A percentile compares a stretch with the other conserved stretches of the same genome.
Conservation (phyloP, 2,329 filamentous ascomycete species). For the Claviceps digitariae region DNA sequence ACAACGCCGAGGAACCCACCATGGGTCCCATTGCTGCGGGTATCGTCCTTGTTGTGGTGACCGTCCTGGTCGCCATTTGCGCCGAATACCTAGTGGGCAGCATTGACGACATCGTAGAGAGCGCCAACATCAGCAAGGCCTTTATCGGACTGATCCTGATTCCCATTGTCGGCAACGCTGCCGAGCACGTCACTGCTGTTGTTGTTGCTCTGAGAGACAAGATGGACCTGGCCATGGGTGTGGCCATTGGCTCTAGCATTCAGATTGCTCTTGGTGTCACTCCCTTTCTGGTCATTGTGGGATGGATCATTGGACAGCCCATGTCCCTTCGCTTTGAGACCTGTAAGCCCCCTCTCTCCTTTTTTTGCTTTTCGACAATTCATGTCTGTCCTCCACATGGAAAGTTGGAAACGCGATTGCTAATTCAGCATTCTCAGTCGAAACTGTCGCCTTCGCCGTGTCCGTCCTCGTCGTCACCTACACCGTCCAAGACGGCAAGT, state of each 20-base stretch:
- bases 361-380: no score
- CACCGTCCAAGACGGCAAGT: slow-evolving; percentile 68
- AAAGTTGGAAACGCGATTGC: no score
- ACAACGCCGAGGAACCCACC: slow-evolving; percentile 31
- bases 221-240: slow-evolving; percentile 61
- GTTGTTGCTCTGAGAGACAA: slow-evolving; percentile 68
- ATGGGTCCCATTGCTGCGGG: slow-evolving; percentile 51
- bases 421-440: slow-evolving; percentile 28
- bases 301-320: slow-evolving; percentile 58
- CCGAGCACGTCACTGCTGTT: slow-evolving; percentile 70
- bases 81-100: slow-evolving; percentile 67
- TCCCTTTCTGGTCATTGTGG: slow-evolving; percentile 65
- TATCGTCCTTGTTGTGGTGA: slow-evolving; percentile 55
- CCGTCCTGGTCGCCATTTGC: slow-evolving; percentile 56
- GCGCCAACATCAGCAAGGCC: slow-evolving; percentile 59
- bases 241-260: slow-evolving; percentile 69
- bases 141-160: slow-evolving; percentile 72
- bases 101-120: slow-evolving; percentile 58
- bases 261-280: slow-evolving; percentile 75
- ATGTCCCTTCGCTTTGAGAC: slow-evolving; percentile 74
- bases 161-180: slow-evolving; percentile 68
- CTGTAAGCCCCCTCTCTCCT: slow-evolving; percentile 15
- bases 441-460: slow-evolving; percentile 65
- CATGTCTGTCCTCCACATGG: no score
- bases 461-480: slow-evolving; percentile 64